Base-by-base conservation (phyloP, 768 basidiomycete species). In the Pleurotus giganteus region DNA sequence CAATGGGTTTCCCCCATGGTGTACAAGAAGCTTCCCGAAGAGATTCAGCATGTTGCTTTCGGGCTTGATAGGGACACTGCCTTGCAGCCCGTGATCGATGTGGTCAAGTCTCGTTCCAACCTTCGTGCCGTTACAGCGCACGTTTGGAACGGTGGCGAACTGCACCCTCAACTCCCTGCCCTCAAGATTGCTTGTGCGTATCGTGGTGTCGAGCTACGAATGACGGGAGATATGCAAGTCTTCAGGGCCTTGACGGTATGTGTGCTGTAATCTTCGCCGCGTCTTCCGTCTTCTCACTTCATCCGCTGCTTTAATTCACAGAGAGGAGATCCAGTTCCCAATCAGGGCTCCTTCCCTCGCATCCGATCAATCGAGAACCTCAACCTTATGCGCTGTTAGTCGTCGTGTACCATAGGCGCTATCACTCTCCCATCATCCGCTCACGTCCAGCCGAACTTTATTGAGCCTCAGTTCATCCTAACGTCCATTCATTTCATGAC, bases 131-230 rank as follows among this genome's bases (percentile, higher is more conserved):
- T 90, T 31, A 82, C 79, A 8, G 68, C 85, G 41, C 78, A 83
- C 53, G 39, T 84, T 36, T 83, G 82, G 77, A 70, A 74, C 37
- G 76, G 76, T 34, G 81, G 82, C 2, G 68, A 77, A 42, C 64
- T 61, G 11, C 80, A 88, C 53, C 69, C 76, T 34, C 73, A 79
- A 58, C 72, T 86, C 29, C 61, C 80, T 21, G 71, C 73, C 34
- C 69, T 91, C 57, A 82, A 78, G 69, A 83, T 86, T 60, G 79
- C 78, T 3, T 91, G 88, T 66, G 85, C 83, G 13, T 74, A 75
- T 61, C 74, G 75, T 57, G 86, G 86, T 44, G 73, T 89, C 42
- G 77, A 78, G 26, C 65, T 89, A 59, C 67, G 69, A 51, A 67
- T 83, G 31, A 79, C 79, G 26, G 67, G 66, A 44, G 79, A 86